A percentile compares a stretch with the other conserved stretches of the same genome.
These are phyloP conservation scores for Candida chauliodis DNA, from an alignment of 805 yeast species.

Conservation along the genomic window DNA sequence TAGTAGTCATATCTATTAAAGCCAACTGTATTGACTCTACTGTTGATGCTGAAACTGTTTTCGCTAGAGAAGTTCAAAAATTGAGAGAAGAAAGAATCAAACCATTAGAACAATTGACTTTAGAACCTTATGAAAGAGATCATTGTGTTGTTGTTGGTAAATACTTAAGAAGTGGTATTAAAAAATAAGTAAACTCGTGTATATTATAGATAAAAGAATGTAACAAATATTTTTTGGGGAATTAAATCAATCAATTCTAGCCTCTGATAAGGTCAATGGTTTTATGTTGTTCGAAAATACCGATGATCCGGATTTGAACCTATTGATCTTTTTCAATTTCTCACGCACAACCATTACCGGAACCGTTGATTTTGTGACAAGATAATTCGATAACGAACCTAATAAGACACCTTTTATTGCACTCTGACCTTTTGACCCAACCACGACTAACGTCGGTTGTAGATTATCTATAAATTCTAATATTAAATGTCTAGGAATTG, in stretches of 20 bases:
- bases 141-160: slow-evolving; percentile 98
- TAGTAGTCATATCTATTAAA: slow-evolving; percentile 97
- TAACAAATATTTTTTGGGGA: slow-evolving; percentile 6
- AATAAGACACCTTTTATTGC: slow-evolving; percentile 71
- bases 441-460: slow-evolving; percentile 69
- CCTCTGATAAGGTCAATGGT: slow-evolving; percentile 46
- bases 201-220: neutral
- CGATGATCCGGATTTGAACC: slow-evolving; percentile 46
- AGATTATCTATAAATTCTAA: slow-evolving; percentile 67
- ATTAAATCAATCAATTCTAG: slow-evolving; percentile 47
- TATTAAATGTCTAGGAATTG: slow-evolving; percentile 68
- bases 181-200: slow-evolving; percentile 27
- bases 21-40: slow-evolving; percentile 99
- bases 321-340: slow-evolving; percentile 64
- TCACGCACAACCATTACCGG: slow-evolving; percentile 81
- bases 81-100: slow-evolving; percentile 98
- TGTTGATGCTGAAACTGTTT: slow-evolving; percentile 98
- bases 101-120: slow-evolving; percentile 96
- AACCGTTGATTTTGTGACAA: slow-evolving; percentile 66
- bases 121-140: slow-evolving; percentile 99
- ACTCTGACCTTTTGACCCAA: slow-evolving; percentile 71
- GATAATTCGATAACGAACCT: slow-evolving; percentile 69
- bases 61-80: slow-evolving; percentile 98
- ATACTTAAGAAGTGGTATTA: slow-evolving; percentile 86
- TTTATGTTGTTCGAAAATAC: slow-evolving; percentile 55